These are phyloP conservation scores for Penicillium lividum DNA, from an alignment of 495 filamentous ascomycete species.

Conservation along the genomic window DNA sequence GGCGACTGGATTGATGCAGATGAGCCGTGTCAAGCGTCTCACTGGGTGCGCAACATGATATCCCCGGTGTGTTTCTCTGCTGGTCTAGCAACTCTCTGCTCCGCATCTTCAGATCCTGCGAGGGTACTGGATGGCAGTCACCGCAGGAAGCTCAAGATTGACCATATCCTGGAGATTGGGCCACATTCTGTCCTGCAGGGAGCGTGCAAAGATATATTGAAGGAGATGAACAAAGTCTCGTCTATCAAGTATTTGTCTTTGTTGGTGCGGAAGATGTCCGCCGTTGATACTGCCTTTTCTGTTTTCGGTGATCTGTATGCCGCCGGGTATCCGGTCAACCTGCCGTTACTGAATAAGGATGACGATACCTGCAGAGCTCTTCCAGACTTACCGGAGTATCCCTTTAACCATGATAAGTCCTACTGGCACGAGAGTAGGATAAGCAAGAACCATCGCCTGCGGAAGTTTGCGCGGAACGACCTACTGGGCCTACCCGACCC, in stretches of 20 bases:
- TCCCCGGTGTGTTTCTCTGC: constrained; percentile 37
- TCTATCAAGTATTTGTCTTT: constrained; percentile 23
- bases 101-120: background rate
- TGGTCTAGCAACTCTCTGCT: constrained; percentile 21
- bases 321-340: constrained; percentile 19
- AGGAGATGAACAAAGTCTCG: background rate
- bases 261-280: constrained; percentile 19
- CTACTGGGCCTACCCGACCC: constrained; percentile 26
- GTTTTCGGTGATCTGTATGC: constrained; percentile 31
- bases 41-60: constrained; percentile 45
- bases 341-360: constrained; percentile 20
- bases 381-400: constrained; percentile 40
- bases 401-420: constrained; percentile 33
- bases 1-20: background rate
- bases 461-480: constrained; percentile 15
- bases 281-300: constrained; percentile 16
- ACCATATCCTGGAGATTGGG: constrained; percentile 51
- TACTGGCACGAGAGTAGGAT: constrained; percentile 10
- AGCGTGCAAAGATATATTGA: constrained; percentile 35
- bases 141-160: background rate
- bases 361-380: constrained; percentile 4
- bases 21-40: constrained; percentile 1
- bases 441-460: constrained; percentile 12
- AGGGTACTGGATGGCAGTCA: background rate
- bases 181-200: constrained; percentile 43